Percentiles rank a stretch among this genome's conserved stretches.
Conservation (phyloP, 805 yeast genomes). For the Schwanniomyces polymorphus region DNA sequence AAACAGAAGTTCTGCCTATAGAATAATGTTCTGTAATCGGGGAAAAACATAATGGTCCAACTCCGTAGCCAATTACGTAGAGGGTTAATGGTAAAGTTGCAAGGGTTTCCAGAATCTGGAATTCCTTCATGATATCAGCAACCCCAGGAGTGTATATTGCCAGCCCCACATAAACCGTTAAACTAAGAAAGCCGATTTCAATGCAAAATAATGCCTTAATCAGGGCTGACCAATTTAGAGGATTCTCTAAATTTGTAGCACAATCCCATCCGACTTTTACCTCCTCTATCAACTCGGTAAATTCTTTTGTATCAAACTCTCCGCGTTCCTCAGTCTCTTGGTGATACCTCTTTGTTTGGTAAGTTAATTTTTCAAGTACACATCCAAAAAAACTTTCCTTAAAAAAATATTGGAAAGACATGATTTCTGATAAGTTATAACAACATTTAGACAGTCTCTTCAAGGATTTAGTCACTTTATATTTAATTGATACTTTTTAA, state of each 20-base stretch:
- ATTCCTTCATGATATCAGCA: constrained; percentile 37
- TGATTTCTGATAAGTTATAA: neutral
- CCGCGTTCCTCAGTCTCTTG: neutral
- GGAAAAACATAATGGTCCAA: constrained; percentile 55
- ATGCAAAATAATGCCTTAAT: constrained; percentile 19
- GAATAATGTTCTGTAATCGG: constrained; percentile 54
- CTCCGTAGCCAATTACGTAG: constrained; percentile 54
- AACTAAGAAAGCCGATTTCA: constrained; percentile 40
- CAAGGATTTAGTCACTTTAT: too few species aligned
- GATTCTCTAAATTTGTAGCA: constrained; percentile 47
- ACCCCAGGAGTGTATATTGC: constrained; percentile 51
- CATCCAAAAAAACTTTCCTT: neutral
- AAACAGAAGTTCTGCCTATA: constrained; percentile 48
- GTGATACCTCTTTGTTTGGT: neutral
- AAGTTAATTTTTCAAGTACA: neutral
- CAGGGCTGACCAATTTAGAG: constrained; percentile 46
- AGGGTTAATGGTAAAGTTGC: constrained; percentile 48
- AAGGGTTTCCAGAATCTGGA: constrained; percentile 37
- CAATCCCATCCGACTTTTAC: constrained; percentile 19
- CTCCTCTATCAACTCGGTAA: neutral
- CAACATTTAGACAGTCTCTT: too few species aligned
- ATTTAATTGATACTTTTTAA: too few species aligned
- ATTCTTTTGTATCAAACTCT: neutral
- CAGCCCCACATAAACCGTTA: constrained; percentile 50
- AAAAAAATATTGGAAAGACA: neutral